Evolutionary conservation across 768 basidiomycete genomes (phyloP).

Genomic region (Rhizopogon vinicolor): DNA sequence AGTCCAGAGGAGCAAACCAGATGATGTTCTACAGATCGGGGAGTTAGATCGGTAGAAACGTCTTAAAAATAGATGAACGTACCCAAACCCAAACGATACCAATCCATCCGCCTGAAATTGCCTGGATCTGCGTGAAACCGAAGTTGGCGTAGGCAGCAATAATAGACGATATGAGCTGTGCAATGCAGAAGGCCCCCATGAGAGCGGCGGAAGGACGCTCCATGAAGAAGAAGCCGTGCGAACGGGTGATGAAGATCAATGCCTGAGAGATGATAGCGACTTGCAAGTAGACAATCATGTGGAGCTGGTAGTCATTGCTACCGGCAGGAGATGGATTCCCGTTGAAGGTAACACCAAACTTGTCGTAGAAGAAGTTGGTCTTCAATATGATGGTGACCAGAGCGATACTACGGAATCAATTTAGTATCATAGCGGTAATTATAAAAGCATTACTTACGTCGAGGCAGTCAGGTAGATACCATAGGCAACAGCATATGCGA

Average conservation of each 20-base stretch:
- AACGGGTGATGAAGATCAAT: slow-evolving; percentile 92
- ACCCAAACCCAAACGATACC: slow-evolving; percentile 98
- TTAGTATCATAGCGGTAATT: slow-evolving; percentile 4
- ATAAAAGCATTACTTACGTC: slow-evolving; percentile 53
- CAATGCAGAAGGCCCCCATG: slow-evolving; percentile 85
- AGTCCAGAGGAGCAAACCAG: slow-evolving; percentile 95
- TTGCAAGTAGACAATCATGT: slow-evolving; percentile 92
- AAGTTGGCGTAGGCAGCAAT: slow-evolving; percentile 92
- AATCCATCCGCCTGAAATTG: slow-evolving; percentile 91
- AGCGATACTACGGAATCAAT: slow-evolving; percentile 46
- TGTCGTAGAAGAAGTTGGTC: slow-evolving; percentile 86
- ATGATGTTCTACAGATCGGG: slow-evolving; percentile 66
- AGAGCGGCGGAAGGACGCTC: slow-evolving; percentile 90
- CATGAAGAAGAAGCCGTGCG: slow-evolving; percentile 96
- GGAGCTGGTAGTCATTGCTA: slow-evolving; percentile 65
- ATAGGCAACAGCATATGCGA: slow-evolving; percentile 92
- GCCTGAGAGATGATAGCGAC: slow-evolving; percentile 99
- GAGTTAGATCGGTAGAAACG: slow-evolving; percentile 7
- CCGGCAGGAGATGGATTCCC: slow-evolving; percentile 18
- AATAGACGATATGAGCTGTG: slow-evolving; percentile 92
- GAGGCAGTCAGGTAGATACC: slow-evolving; percentile 90
- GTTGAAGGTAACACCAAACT: slow-evolving; percentile 67
- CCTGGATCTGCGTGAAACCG: slow-evolving; percentile 84
- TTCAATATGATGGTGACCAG: slow-evolving; percentile 82
- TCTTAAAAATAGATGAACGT: slow-evolving; percentile 25